Percentiles rank a stretch among this genome's conserved stretches.
Conservation (phyloP, 164 flowering plant species). For the Chimonanthus praecox region DNA sequence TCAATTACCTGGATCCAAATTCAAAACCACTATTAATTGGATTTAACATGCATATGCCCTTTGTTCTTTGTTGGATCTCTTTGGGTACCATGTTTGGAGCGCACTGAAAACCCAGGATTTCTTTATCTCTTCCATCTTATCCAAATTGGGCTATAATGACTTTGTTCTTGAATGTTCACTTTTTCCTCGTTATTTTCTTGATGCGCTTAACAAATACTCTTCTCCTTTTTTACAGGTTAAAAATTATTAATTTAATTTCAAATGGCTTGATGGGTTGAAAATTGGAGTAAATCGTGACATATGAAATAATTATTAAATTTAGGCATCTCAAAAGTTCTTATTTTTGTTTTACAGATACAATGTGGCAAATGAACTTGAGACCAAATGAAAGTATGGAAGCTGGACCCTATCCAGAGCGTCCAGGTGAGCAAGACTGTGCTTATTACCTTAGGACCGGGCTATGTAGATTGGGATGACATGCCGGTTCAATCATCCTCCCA, state of each 20-base stretch:
- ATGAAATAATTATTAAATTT: neutral
- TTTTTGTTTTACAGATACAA: conserved; percentile 41
- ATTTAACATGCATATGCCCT: no score
- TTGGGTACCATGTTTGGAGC: no score
- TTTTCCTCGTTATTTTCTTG: neutral
- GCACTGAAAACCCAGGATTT: no score
- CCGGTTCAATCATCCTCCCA: conserved; percentile 91
- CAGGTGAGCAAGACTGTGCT: conserved; percentile 89
- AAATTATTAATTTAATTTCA: neutral
- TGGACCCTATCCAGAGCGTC: conserved; percentile 81
- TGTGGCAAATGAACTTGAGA: conserved; percentile 83
- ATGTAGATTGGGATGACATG: conserved; percentile 89
- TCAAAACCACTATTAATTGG: no score
- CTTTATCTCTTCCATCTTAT: no score
- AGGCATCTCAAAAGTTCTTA: neutral
- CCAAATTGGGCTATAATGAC: no score
- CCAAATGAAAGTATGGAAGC: conserved; percentile 64
- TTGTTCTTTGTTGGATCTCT: no score
- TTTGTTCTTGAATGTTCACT: no score
- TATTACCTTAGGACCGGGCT: conserved; percentile 91
- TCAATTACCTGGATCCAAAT: no score
- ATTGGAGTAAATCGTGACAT: neutral
- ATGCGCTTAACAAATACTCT: neutral
- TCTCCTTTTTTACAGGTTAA: neutral
- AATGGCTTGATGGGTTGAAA: neutral